These are phyloP conservation scores for Glarea lozoyensis DNA, from an alignment of 495 filamentous ascomycete genomes.

Conservation along the genomic window DNA sequence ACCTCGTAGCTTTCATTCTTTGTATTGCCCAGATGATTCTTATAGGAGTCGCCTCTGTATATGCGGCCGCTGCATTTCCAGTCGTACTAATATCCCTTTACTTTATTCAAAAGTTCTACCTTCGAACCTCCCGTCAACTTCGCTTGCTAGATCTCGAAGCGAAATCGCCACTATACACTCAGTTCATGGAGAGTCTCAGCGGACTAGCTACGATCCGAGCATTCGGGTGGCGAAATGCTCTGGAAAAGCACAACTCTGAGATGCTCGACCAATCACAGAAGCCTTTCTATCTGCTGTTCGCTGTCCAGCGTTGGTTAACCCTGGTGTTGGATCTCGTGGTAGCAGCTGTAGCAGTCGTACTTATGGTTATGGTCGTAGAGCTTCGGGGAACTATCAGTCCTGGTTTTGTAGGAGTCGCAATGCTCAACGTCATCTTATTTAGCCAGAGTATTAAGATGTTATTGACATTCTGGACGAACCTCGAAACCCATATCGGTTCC, in stretches of 20 bases:
- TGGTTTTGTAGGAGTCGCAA: conserved; percentile 42
- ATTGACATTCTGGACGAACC: conserved; percentile 39
- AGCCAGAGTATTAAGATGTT: conserved; percentile 27
- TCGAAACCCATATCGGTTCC: conserved; percentile 48
- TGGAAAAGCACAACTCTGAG: conserved; percentile 19
- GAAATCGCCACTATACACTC: conserved; percentile 47
- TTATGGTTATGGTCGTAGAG: neutral
- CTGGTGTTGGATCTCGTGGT: conserved; percentile 36
- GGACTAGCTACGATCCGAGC: conserved; percentile 35
- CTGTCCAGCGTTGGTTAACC: conserved; percentile 32
- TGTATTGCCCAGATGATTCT: neutral
- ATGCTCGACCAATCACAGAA: conserved; percentile 43
- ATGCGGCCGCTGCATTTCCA: conserved; percentile 28
- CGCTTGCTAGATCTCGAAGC: conserved; percentile 50
- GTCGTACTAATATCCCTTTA: conserved; percentile 39
- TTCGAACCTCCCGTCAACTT: conserved; percentile 53
- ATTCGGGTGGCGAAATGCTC: conserved; percentile 27
- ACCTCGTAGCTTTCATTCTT: neutral
- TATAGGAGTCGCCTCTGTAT: neutral
- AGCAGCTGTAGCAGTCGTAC: conserved; percentile 24
- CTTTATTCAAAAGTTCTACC: conserved; percentile 49
- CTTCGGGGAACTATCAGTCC: conserved; percentile 18
- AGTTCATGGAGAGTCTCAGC: conserved; percentile 41
- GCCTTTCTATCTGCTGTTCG: conserved; percentile 42
- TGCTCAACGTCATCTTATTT: conserved; percentile 33